Evolutionary conservation across 345 rosid species (phyloP).

Genomic region (Erodium maritimum): DNA sequence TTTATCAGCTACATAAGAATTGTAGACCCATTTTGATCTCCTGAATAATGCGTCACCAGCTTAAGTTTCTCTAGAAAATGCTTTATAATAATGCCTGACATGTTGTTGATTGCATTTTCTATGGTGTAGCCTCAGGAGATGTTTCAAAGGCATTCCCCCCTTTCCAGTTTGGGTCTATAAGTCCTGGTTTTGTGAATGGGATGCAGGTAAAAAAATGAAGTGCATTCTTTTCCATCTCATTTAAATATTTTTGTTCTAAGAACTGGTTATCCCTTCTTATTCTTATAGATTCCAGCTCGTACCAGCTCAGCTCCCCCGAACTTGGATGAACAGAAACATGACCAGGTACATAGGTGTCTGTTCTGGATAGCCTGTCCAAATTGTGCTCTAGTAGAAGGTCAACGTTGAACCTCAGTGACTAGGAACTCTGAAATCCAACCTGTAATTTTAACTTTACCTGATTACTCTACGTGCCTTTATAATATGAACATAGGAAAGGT

Average conservation of each 20-base stretch:
- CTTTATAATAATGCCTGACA: background rate
- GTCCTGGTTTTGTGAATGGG: constrained; percentile 69
- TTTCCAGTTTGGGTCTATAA: constrained; percentile 82
- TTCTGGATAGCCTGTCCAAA: background rate
- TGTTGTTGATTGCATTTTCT: constrained; percentile 6
- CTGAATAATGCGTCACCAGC: background rate
- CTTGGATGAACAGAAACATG: constrained; percentile 94
- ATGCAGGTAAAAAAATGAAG: constrained; percentile 38
- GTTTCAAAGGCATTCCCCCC: constrained; percentile 50
- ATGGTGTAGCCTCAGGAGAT: constrained; percentile 36
- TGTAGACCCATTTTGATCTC: background rate
- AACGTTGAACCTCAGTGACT: background rate
- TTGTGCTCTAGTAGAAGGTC: background rate
- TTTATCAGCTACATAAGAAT: background rate
- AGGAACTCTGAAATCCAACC: background rate
- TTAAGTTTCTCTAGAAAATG: background rate
- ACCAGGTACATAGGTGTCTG: constrained; percentile 38
- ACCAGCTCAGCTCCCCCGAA: constrained; percentile 97
- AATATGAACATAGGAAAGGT: background rate
- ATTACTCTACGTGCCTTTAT: background rate
- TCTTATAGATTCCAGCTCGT: constrained; percentile 75
- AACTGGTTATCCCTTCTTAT: constrained; percentile 8
- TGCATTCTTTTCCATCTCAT: background rate
- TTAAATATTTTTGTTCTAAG: background rate
- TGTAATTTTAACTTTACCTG: background rate